phyloP scores from a whole-genome alignment of 768 basidiomycete genomes.

The Suillus alpinus region DNA sequence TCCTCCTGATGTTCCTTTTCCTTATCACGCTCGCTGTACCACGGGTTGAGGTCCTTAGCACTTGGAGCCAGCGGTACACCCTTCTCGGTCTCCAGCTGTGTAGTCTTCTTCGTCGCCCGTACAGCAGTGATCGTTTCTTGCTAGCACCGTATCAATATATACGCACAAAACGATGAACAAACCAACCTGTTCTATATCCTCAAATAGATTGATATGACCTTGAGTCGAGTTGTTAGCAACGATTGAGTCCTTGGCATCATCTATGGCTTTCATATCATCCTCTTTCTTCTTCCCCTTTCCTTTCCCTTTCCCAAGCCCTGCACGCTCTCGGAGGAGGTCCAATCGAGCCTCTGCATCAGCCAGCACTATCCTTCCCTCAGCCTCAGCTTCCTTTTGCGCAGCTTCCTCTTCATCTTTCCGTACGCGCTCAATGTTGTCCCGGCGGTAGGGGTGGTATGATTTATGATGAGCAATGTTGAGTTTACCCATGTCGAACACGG shows the following conservation, averaged over 20 bases:
- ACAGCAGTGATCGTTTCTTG: constrained; percentile 45
- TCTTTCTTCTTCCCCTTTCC: constrained; percentile 40
- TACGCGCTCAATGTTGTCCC: constrained; percentile 82
- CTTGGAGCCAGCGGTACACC: constrained; percentile 74
- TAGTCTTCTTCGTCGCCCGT: constrained; percentile 47
- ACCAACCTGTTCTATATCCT: constrained; percentile 72
- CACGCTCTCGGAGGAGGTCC: constrained; percentile 57
- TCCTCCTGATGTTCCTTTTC: constrained; percentile 26
- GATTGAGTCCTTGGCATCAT: constrained; percentile 24
- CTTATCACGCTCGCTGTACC: constrained; percentile 50
- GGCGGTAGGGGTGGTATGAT: constrained; percentile 82
- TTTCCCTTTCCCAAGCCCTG: constrained; percentile 39
- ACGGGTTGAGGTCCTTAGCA: constrained; percentile 75
- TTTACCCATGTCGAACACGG: constrained; percentile 58
- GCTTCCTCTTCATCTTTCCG: constrained; percentile 83
- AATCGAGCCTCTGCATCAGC: constrained; percentile 84
- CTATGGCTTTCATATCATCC: constrained; percentile 24
- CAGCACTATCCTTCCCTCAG: constrained; percentile 69
- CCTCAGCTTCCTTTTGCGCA: constrained; percentile 56
- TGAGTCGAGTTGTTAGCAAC: constrained; percentile 36
- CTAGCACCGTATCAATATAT: constrained; percentile 23
- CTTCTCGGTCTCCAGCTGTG: constrained; percentile 56
- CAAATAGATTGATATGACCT: constrained; percentile 82
- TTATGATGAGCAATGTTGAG: constrained; percentile 91
- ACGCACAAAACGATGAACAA: not conserved